Evolutionary conservation across 2,329 filamentous ascomycete species (phyloP).

Genomic region (Xylaria multiplex): DNA sequence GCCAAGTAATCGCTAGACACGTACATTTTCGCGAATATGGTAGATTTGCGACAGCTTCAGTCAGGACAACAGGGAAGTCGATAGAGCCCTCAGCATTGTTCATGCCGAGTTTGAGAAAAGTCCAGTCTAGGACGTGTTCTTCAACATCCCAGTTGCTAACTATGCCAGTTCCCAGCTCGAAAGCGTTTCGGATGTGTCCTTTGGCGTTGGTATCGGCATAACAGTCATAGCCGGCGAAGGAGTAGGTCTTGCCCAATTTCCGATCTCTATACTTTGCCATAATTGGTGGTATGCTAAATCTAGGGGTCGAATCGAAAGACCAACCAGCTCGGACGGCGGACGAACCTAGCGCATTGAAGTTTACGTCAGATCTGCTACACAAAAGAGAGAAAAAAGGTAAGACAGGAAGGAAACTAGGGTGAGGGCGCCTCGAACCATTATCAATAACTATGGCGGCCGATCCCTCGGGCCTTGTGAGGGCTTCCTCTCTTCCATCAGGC

Average conservation of each 20-base stretch:
- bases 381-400: not conserved
- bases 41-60: slow-evolving; percentile 91
- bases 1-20: slow-evolving; percentile 48
- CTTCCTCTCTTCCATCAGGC: slow-evolving; percentile 76
- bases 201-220: slow-evolving; percentile 93
- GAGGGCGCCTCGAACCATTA: slow-evolving; percentile 73
- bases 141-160: slow-evolving; percentile 98
- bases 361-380: slow-evolving; percentile 29
- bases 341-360: slow-evolving; percentile 68
- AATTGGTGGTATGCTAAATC: slow-evolving; percentile 83
- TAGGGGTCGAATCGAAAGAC: slow-evolving; percentile 89
- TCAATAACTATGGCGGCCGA: slow-evolving; percentile 92
- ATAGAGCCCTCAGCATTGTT: slow-evolving; percentile 78
- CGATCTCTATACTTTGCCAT: slow-evolving; percentile 96
- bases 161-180: slow-evolving; percentile 89
- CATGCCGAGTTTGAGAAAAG: slow-evolving; percentile 92
- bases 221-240: slow-evolving; percentile 91
- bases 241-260: slow-evolving; percentile 90
- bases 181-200: slow-evolving; percentile 89
- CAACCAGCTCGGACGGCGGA: slow-evolving; percentile 91
- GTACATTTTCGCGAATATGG: slow-evolving; percentile 87
- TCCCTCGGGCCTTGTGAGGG: slow-evolving; percentile 63
- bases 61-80: slow-evolving; percentile 91
- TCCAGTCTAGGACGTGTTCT: slow-evolving; percentile 93
- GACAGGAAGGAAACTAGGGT: not conserved